Base-by-base conservation (phyloP, 371 early-diverging fungal genomes). In the Amoeboradix gromovi region DNA sequence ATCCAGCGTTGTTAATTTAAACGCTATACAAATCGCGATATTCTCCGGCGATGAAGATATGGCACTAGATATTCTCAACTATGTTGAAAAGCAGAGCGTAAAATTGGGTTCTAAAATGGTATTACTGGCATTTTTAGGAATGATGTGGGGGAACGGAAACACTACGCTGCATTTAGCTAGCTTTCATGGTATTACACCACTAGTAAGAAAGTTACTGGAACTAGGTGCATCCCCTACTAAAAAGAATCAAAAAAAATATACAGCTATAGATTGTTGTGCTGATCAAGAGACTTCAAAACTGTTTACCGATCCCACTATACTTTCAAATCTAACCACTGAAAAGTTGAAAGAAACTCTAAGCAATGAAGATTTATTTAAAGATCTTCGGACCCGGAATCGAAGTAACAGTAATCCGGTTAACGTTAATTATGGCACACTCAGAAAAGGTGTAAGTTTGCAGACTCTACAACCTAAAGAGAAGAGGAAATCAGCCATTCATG, bases 111-210 rank as follows among this genome's bases (percentile, higher is more conserved):
- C 81, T 1, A 78, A 79, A 68, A 81, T 81, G 70, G 78, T 84
- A 16, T 77, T 84, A n/a, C 80, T 77, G 70, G 82, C 82, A 67
- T 85, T 85, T 73, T 77, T 87, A 76, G 80, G 82, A 68, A 79
- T 81, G 70, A 74, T 84, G 30, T 87, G 84, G 83, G 81, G 81
- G 22, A 74, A 81, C 72, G 84, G 86, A 16, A 85, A 86, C 73
- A 83, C 86, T 0, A 78, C 81, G 1, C 74, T 87, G 31, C 86
- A 86, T 71, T 69, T 87, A 68, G 87, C 87, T 0, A 76, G 80
- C n/a, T 86, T 84, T 70, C 71, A 82, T 69, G 84, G 85, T 1
- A 83, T 86, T 81, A 74, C 78, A 1, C 80, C 79, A 30, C 73
- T 86, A 65, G 84, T 86, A 27, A 80, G 82, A 70, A 31, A 78